phyloP scores from a whole-genome alignment of 495 filamentous ascomycete genomes.

The Penicillium roqueforti region DNA sequence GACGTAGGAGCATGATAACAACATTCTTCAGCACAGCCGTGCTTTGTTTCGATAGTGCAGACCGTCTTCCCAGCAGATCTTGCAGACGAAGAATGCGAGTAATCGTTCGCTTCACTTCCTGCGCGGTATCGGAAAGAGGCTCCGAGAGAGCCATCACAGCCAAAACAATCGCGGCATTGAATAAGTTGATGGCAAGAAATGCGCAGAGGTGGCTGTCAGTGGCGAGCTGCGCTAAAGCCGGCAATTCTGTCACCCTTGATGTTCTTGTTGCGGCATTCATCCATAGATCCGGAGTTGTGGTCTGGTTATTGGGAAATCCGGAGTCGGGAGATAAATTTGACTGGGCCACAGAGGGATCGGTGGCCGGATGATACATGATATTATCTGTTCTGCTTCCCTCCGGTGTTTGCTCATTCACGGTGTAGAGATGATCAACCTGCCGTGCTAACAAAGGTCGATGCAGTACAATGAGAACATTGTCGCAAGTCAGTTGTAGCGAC shows the following conservation, averaged over 20 bases:
- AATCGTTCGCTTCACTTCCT: slow-evolving; percentile 32
- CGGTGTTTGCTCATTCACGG: neutral
- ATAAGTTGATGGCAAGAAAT: slow-evolving; percentile 35
- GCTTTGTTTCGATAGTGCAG: slow-evolving; percentile 30
- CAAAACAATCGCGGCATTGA: slow-evolving; percentile 33
- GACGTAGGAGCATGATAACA: slow-evolving; percentile 22
- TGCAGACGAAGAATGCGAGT: slow-evolving; percentile 30
- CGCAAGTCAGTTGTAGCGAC: slow-evolving; percentile 31
- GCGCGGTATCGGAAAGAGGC: slow-evolving; percentile 30
- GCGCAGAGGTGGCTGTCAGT: slow-evolving; percentile 31
- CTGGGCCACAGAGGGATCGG: neutral
- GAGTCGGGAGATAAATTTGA: slow-evolving; percentile 2
- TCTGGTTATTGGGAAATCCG: neutral
- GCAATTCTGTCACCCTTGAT: slow-evolving; percentile 25
- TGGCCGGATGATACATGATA: neutral
- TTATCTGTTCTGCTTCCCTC: neutral
- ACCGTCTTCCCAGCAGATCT: slow-evolving; percentile 25
- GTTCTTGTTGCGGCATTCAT: slow-evolving; percentile 30
- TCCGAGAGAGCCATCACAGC: slow-evolving; percentile 32
- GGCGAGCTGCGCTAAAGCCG: slow-evolving; percentile 23
- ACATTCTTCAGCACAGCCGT: slow-evolving; percentile 27
- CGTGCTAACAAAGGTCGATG: slow-evolving; percentile 30
- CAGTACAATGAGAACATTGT: slow-evolving; percentile 34
- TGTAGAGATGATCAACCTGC: slow-evolving; percentile 24
- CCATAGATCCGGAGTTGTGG: slow-evolving; percentile 23